Percentiles rank a stretch among this genome's conserved stretches.
phyloP scores from a whole-genome alignment of 495 filamentous ascomycete genomes.

The Oleoguttula mirabilis region DNA sequence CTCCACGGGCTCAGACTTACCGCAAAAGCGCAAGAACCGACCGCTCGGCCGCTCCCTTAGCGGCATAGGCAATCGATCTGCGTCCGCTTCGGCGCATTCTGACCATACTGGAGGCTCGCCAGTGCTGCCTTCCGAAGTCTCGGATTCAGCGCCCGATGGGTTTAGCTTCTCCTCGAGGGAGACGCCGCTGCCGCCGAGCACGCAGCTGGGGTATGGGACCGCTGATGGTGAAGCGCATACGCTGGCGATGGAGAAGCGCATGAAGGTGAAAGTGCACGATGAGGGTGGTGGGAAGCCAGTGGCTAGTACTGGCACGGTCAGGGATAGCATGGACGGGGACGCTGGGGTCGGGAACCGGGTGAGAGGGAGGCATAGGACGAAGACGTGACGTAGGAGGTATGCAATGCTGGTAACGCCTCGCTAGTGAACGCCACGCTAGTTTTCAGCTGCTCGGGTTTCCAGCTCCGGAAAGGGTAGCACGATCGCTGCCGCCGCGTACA shows the following conservation, averaged over 20 bases:
- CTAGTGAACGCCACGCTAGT: too few species aligned
- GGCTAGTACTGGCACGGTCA: slow-evolving; percentile 14
- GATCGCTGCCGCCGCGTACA: too few species aligned
- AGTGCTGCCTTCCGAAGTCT: background rate
- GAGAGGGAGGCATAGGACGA: slow-evolving; percentile 3
- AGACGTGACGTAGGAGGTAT: too few species aligned
- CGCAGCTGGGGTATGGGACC: slow-evolving; percentile 21
- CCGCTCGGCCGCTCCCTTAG: slow-evolving; percentile 15
- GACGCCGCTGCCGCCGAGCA: slow-evolving; percentile 4
- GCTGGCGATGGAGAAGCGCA: slow-evolving; percentile 10
- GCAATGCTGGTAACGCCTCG: too few species aligned
- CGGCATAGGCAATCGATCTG: slow-evolving; percentile 8
- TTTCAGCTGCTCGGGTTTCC: too few species aligned
- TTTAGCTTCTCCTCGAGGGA: background rate
- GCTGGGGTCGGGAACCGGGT: slow-evolving; percentile 5
- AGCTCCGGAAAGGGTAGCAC: too few species aligned
- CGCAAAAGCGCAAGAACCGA: slow-evolving; percentile 13
- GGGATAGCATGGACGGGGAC: slow-evolving; percentile 10
- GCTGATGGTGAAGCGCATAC: slow-evolving; percentile 13
- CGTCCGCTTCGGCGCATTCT: slow-evolving; percentile 6
- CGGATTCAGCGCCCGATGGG: background rate
- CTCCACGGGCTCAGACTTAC: background rate
- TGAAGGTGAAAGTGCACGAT: slow-evolving; percentile 8
- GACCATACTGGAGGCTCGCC: background rate
- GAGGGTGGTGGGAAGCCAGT: slow-evolving; percentile 4